Conservation (phyloP, 1,139 yeast species). For the Pichia norvegensis region DNA sequence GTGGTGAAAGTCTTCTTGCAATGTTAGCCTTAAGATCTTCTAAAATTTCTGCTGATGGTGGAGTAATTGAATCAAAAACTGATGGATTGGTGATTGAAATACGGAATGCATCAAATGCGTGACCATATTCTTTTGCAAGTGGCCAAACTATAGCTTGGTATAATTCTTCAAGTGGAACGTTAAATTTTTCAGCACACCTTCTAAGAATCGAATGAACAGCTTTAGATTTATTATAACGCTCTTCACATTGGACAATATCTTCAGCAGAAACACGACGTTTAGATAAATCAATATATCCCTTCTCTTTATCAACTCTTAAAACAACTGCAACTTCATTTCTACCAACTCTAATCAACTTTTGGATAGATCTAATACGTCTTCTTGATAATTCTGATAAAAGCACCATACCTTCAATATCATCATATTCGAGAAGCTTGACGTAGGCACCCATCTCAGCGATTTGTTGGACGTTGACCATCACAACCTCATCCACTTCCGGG, state of each 20-base stretch:
- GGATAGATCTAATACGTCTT: constrained; percentile 97
- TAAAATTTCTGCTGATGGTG: constrained; percentile 65
- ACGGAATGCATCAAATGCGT: constrained; percentile 96
- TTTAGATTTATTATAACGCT: constrained; percentile 91
- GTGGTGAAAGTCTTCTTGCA: constrained; percentile 91
- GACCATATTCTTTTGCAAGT: constrained; percentile 88
- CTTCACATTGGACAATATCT: constrained; percentile 96
- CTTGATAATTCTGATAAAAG: constrained; percentile 91
- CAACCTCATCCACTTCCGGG: constrained; percentile 98
- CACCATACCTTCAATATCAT: constrained; percentile 98
- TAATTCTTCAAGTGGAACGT: constrained; percentile 74
- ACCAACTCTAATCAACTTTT: constrained; percentile 95
- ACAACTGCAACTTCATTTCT: constrained; percentile 98
- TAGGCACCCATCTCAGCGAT: constrained; percentile 98
- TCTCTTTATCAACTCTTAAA: constrained; percentile 97
- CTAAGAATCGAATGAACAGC: constrained; percentile 96
- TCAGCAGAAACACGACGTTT: constrained; percentile 98
- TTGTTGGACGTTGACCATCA: constrained; percentile 97
- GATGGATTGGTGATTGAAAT: constrained; percentile 87
- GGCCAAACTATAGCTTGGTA: constrained; percentile 97
- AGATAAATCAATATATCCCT: constrained; percentile 95
- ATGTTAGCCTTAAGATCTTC: constrained; percentile 81
- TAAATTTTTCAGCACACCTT: constrained; percentile 96
- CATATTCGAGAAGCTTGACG: constrained; percentile 91
- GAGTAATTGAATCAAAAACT: constrained; percentile 60